phyloP scores from a whole-genome alignment of 352 stramenopile species.

The Halophytophthora polymorphica region DNA sequence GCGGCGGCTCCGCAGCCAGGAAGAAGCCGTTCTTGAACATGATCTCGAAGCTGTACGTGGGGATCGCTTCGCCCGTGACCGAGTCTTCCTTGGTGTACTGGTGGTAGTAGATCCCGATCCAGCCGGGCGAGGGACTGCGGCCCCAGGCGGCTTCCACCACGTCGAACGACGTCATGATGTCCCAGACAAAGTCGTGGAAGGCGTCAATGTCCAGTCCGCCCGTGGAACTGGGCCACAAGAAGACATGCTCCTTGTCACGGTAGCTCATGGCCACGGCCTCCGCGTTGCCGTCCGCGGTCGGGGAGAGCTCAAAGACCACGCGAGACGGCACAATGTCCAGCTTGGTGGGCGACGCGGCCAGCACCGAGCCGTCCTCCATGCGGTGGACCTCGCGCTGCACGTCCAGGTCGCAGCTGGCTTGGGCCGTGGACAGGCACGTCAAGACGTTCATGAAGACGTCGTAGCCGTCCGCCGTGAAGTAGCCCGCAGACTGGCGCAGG shows the following conservation, averaged over 20 bases:
- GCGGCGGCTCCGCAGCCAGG: conserved; percentile 13
- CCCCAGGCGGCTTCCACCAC: conserved; percentile 5
- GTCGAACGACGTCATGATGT: conserved; percentile 4
- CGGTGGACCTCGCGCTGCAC: conserved; percentile 3
- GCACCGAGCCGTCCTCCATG: neutral
- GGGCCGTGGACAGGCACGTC: conserved; percentile 20
- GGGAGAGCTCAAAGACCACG: conserved; percentile 10
- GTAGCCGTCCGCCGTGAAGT: conserved; percentile 30
- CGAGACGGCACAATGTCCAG: conserved; percentile 11
- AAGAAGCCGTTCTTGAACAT: conserved; percentile 12
- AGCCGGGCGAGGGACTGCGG: conserved; percentile 1
- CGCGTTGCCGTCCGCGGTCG: neutral
- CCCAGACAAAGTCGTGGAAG: neutral
- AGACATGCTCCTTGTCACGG: conserved; percentile 9
- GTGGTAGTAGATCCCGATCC: neutral
- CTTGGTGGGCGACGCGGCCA: conserved; percentile 7
- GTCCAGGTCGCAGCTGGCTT: conserved; percentile 17
- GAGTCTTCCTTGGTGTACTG: too few relatives aligned
- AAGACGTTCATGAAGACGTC: conserved; percentile 26
- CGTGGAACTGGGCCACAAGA: conserved; percentile 4
- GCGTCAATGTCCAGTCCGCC: neutral
- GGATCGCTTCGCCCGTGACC: too few relatives aligned
- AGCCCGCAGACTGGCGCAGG: conserved; percentile 19
- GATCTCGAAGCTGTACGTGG: neutral
- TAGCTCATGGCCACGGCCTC: conserved; percentile 20